Conservation (phyloP, 345 rosid species). For the Dipteronia dyeriana region DNA sequence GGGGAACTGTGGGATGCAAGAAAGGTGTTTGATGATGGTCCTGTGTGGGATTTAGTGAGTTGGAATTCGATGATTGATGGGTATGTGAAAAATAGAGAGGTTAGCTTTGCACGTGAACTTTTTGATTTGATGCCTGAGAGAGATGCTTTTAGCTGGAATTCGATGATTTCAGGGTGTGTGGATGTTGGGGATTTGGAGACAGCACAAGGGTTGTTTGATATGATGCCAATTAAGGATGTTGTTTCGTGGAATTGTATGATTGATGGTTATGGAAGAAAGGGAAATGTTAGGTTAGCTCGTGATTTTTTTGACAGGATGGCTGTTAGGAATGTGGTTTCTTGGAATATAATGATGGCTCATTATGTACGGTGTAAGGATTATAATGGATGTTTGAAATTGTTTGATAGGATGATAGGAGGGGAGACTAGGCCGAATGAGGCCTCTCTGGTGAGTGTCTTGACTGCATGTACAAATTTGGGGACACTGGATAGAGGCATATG, state of each 20-base stretch:
- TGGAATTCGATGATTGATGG: constrained; percentile 62
- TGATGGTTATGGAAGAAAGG: constrained; percentile 48
- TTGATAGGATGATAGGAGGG: constrained; percentile 44
- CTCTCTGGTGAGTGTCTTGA: constrained; percentile 56
- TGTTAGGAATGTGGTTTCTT: constrained; percentile 50
- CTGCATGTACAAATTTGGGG: constrained; percentile 53
- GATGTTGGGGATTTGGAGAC: constrained; percentile 38
- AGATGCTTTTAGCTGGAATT: constrained; percentile 65
- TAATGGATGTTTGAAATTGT: constrained; percentile 50
- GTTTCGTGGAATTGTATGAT: constrained; percentile 72
- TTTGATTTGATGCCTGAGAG: constrained; percentile 54
- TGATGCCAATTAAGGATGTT: constrained; percentile 48
- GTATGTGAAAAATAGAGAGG: constrained; percentile 40
- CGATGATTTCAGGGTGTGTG: constrained; percentile 58
- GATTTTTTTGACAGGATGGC: constrained; percentile 54
- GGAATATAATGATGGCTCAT: constrained; percentile 61
- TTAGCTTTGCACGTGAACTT: constrained; percentile 46
- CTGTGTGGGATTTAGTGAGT: constrained; percentile 45
- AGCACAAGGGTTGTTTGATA: constrained; percentile 43
- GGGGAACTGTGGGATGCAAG: constrained; percentile 36
- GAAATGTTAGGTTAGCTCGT: constrained; percentile 35
- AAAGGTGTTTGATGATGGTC: constrained; percentile 46
- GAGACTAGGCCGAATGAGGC: constrained; percentile 53
- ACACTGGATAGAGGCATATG: constrained; percentile 47
- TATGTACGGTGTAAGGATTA: constrained; percentile 52